Percentiles rank a stretch among this genome's conserved stretches.
These are phyloP conservation scores for Fusarium tricinctum DNA, from an alignment of 2,329 filamentous ascomycete species.

Conservation along the genomic window DNA sequence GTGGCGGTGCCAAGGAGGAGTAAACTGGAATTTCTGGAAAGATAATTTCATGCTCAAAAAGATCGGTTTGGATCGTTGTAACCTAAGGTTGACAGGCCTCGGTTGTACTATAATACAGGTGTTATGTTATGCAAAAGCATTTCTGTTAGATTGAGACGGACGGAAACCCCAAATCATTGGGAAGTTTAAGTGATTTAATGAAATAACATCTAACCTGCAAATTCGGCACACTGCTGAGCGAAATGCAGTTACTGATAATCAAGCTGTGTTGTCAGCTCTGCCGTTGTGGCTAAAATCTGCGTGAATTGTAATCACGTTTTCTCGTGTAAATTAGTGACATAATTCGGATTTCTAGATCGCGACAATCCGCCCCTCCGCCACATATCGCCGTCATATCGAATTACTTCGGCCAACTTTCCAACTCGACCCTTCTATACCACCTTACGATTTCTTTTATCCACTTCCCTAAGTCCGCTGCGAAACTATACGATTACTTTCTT, in stretches of 20 bases:
- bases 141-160: conserved; percentile 19
- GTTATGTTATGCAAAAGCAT: conserved; percentile 28
- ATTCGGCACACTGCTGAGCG: background rate
- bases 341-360: conserved; percentile 37
- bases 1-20: conserved; percentile 80
- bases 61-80: conserved; percentile 20
- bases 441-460: background rate
- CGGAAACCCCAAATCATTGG: background rate
- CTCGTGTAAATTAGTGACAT: conserved; percentile 52
- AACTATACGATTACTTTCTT: background rate
- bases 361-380: conserved; percentile 50
- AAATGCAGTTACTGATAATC: background rate
- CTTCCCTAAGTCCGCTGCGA: background rate
- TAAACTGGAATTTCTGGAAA: conserved; percentile 56
- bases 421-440: background rate
- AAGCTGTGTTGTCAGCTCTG: background rate
- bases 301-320: conserved; percentile 49
- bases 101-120: conserved; percentile 40
- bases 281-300: background rate
- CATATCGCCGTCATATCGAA: conserved; percentile 31
- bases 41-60: conserved; percentile 15
- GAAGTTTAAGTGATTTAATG: background rate
- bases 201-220: conserved; percentile 7
- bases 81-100: conserved; percentile 28
- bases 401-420: background rate